phyloP scores from a whole-genome alignment of 768 basidiomycete genomes.

The Lactarius hengduanensis region DNA sequence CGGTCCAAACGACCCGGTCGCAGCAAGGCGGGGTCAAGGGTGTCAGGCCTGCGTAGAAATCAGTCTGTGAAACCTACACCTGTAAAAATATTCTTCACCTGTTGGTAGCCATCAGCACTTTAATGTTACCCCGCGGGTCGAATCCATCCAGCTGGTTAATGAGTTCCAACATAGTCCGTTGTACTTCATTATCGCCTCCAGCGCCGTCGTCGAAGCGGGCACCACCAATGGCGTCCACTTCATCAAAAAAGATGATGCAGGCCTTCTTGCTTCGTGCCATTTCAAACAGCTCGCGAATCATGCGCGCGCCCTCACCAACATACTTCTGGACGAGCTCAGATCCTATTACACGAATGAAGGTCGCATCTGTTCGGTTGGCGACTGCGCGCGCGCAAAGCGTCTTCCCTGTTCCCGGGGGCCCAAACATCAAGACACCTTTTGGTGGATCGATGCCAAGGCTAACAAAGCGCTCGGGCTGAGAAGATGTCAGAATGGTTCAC shows the following conservation, averaged over 20 bases:
- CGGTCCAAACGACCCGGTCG: slow-evolving; percentile 96
- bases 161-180: slow-evolving; percentile 97
- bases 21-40: slow-evolving; percentile 92
- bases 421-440: slow-evolving; percentile 94
- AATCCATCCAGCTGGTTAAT: slow-evolving; percentile 99
- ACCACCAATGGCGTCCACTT: slow-evolving; percentile 97
- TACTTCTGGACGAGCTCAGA: slow-evolving; percentile 99
- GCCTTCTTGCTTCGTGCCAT: slow-evolving; percentile 99
- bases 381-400: slow-evolving; percentile 98
- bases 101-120: slow-evolving; percentile 99
- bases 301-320: slow-evolving; percentile 97
- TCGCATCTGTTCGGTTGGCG: slow-evolving; percentile 97
- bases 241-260: slow-evolving; percentile 99
- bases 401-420: slow-evolving; percentile 97
- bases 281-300: slow-evolving; percentile 98
- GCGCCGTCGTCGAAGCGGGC: slow-evolving; percentile 98
- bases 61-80: slow-evolving; percentile 9
- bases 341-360: slow-evolving; percentile 98
- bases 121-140: slow-evolving; percentile 98
- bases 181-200: slow-evolving; percentile 98
- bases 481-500: background rate
- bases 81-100: slow-evolving; percentile 50
- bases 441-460: slow-evolving; percentile 99
- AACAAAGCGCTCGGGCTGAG: slow-evolving; percentile 96
- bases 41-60: slow-evolving; percentile 75